Evolutionary conservation across 164 flowering plant species (phyloP).

Genomic region (Aristolochia fimbriata): DNA sequence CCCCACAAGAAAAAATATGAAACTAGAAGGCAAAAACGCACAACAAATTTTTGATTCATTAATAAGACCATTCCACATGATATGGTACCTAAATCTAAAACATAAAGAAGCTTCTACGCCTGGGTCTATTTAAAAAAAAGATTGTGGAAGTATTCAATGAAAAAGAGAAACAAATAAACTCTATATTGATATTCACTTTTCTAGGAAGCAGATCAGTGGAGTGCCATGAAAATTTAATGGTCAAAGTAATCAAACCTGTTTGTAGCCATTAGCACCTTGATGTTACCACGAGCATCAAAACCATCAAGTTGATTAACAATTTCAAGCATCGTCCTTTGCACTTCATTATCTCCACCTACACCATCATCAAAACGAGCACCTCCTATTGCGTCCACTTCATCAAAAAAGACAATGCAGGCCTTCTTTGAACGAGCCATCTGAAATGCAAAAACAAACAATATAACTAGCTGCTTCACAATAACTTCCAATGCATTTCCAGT

Average conservation of each 20-base stretch:
- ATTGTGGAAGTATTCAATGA: too few species aligned
- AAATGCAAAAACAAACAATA: constrained; percentile 3
- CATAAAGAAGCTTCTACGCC: too few species aligned
- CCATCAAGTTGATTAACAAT: constrained; percentile 98
- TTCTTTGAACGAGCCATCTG: constrained; percentile 99
- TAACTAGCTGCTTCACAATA: neutral
- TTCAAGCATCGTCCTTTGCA: constrained; percentile 98
- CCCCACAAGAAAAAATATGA: too few species aligned
- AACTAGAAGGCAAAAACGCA: too few species aligned
- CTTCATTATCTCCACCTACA: constrained; percentile 95
- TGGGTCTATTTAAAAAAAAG: too few species aligned
- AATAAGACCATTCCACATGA: too few species aligned
- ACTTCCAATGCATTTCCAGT: neutral
- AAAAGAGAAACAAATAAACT: too few species aligned
- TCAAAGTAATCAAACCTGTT: constrained; percentile 42
- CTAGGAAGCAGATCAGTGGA: too few species aligned
- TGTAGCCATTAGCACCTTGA: constrained; percentile 96
- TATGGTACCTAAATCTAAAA: too few species aligned
- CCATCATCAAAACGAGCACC: constrained; percentile 99
- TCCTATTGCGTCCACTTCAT: constrained; percentile 98
- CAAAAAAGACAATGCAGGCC: constrained; percentile 94
- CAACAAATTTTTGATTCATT: too few species aligned
- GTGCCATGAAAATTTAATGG: neutral
- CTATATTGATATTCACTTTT: too few species aligned
- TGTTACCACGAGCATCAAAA: constrained; percentile 95